phyloP scores from a whole-genome alignment of 2,329 filamentous ascomycete species.

The Penicillium capsulatum region DNA sequence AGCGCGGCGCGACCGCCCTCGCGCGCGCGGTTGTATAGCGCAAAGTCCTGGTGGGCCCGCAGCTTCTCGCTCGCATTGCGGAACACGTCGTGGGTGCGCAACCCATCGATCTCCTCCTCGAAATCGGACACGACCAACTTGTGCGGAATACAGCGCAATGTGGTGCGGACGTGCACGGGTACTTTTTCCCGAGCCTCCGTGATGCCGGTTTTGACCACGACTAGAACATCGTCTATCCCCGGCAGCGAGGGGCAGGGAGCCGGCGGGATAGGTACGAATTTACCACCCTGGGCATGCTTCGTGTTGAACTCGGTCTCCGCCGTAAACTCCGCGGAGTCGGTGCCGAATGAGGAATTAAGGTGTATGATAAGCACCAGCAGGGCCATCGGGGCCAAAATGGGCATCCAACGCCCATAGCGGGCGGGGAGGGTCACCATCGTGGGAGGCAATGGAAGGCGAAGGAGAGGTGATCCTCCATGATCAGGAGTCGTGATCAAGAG shows the following conservation, averaged over 20 bases:
- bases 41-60: conserved; percentile 18
- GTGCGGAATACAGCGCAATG: conserved; percentile 53
- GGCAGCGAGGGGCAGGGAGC: conserved; percentile 31
- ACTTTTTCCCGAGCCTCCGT: conserved; percentile 55
- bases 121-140: conserved; percentile 58
- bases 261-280: background rate
- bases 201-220: conserved; percentile 56
- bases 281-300: background rate
- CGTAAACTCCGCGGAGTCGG: background rate
- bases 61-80: conserved; percentile 33
- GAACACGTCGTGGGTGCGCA: conserved; percentile 50
- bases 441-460: background rate
- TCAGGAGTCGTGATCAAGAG: conserved; percentile 1
- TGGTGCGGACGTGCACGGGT: conserved; percentile 52
- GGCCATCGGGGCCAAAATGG: conserved; percentile 11
- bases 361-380: conserved; percentile 17
- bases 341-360: conserved; percentile 7
- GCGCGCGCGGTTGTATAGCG: conserved; percentile 41
- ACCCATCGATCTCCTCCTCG: conserved; percentile 49
- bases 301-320: no score
- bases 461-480: conserved; percentile 3
- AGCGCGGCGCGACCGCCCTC: conserved; percentile 37
- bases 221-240: conserved; percentile 50
- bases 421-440: conserved; percentile 17
- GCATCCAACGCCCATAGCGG: conserved; percentile 22